These are phyloP conservation scores for Echium plantagineum DNA, from an alignment of 257 asterid species.

Conservation along the genomic window DNA sequence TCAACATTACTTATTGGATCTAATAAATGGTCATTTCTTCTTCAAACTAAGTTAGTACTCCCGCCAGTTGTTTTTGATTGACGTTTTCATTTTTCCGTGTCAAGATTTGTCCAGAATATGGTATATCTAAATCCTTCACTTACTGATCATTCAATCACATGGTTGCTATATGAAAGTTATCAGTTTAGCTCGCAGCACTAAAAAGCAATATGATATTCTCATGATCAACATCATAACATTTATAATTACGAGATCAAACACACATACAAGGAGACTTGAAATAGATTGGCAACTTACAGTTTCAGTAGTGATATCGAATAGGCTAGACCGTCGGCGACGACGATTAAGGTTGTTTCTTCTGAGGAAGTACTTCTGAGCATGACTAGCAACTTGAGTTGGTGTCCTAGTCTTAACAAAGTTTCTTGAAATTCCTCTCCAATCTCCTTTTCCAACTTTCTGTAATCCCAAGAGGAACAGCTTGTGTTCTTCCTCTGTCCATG, in stretches of 20 bases:
- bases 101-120: too few relatives aligned
- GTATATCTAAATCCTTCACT: too few relatives aligned
- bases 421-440: conserved; percentile 85
- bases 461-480: conserved; percentile 75
- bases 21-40: too few relatives aligned
- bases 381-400: conserved; percentile 93
- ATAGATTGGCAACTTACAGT: conserved; percentile 30
- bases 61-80: too few relatives aligned
- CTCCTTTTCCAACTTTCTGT: conserved; percentile 73
- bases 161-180: too few relatives aligned
- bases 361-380: conserved; percentile 81
- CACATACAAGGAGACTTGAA: neutral
- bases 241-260: neutral
- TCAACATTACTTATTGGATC: neutral
- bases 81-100: too few relatives aligned
- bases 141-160: too few relatives aligned
- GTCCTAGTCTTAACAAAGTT: conserved; percentile 82
- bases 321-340: conserved; percentile 84
- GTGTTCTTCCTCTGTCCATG: conserved; percentile 92
- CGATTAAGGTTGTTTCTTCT: conserved; percentile 63
- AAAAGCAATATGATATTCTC: too few relatives aligned
- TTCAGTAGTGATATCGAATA: conserved; percentile 76
- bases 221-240: neutral
- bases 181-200: too few relatives aligned
- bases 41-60: too few relatives aligned